These are phyloP conservation scores for Nevesoporus exiguus DNA, from an alignment of 768 basidiomycete species.

Conservation along the genomic window DNA sequence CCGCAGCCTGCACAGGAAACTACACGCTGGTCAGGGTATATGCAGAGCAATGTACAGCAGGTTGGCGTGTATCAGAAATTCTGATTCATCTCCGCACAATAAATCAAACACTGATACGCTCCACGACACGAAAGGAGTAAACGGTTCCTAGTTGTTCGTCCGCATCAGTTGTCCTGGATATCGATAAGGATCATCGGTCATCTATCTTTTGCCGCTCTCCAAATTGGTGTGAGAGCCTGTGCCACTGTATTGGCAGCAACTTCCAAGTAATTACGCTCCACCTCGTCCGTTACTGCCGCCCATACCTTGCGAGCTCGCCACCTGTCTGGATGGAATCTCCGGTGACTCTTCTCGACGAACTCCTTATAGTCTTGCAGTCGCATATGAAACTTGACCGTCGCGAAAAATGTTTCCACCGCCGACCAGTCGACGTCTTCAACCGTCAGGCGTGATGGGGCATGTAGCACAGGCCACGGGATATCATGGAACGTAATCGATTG, in stretches of 20 bases:
- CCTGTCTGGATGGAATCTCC: slow-evolving; percentile 76
- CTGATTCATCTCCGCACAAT: too few relatives aligned
- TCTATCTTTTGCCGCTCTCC: slow-evolving; percentile 42
- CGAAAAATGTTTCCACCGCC: slow-evolving; percentile 70
- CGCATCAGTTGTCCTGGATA: too few relatives aligned
- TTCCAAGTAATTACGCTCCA: slow-evolving; percentile 56
- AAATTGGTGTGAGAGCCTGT: slow-evolving; percentile 70
- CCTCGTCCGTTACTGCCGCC: slow-evolving; percentile 53
- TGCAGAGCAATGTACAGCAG: too few relatives aligned
- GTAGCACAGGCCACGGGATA: slow-evolving; percentile 76
- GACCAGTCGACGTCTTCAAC: slow-evolving; percentile 70
- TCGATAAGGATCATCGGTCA: background rate
- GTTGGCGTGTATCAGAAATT: too few relatives aligned
- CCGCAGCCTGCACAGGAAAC: too few relatives aligned
- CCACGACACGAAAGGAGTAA: too few relatives aligned
- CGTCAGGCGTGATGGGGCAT: slow-evolving; percentile 46
- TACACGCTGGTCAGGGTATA: too few relatives aligned
- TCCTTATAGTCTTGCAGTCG: slow-evolving; percentile 57
- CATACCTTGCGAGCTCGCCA: slow-evolving; percentile 70
- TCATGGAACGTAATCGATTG: slow-evolving; percentile 55
- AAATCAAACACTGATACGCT: too few relatives aligned
- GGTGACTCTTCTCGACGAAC: slow-evolving; percentile 67
- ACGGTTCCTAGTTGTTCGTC: too few relatives aligned
- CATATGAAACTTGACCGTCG: slow-evolving; percentile 47
- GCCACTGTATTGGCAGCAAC: slow-evolving; percentile 72